A percentile compares a stretch with the other conserved stretches of the same genome.
Evolutionary conservation across 1,284 basidiomycete genomes (phyloP).

Genomic region (Heterobasidion parviporum): DNA sequence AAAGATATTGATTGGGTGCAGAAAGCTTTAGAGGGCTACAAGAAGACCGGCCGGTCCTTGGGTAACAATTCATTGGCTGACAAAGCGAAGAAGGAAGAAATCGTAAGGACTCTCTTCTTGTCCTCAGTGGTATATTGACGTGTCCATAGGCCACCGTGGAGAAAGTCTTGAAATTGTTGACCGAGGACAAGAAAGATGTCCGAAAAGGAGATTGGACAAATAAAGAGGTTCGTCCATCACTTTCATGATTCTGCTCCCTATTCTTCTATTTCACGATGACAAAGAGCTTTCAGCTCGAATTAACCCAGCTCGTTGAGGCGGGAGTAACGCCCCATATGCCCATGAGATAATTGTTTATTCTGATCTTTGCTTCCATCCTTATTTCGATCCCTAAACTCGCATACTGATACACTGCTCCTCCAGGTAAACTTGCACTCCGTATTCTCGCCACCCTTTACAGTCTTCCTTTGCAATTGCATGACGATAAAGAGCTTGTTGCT

Average conservation of each 20-base stretch:
- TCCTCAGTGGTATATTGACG: not conserved
- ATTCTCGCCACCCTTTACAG: too few relatives aligned
- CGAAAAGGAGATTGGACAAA: conserved; percentile 93
- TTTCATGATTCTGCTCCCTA: not conserved
- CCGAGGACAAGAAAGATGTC: conserved; percentile 84
- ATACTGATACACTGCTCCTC: conserved; percentile 5
- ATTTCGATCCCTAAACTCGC: not conserved
- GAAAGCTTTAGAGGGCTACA: conserved; percentile 79
- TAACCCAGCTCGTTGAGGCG: conserved; percentile 31
- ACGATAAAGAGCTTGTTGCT: conserved; percentile 58
- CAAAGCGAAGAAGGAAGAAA: conserved; percentile 95
- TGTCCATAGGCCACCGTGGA: conserved; percentile 66
- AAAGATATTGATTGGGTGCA: conserved; percentile 99
- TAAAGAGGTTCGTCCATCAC: conserved; percentile 77
- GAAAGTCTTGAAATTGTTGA: conserved; percentile 77
- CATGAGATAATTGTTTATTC: conserved; percentile 46
- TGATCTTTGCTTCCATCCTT: conserved; percentile 24
- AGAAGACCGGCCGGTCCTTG: conserved; percentile 63
- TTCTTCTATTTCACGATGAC: conserved; percentile 18
- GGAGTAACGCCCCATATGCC: conserved; percentile 59
- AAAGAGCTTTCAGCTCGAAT: conserved; percentile 26
- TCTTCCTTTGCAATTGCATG: conserved; percentile 20
- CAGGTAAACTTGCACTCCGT: conserved; percentile 12
- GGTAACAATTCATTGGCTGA: conserved; percentile 84
- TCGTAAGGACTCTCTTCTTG: conserved; percentile 42